Conservation (phyloP, 352 stramenopile species). For the Globisporangium okanoganense region DNA sequence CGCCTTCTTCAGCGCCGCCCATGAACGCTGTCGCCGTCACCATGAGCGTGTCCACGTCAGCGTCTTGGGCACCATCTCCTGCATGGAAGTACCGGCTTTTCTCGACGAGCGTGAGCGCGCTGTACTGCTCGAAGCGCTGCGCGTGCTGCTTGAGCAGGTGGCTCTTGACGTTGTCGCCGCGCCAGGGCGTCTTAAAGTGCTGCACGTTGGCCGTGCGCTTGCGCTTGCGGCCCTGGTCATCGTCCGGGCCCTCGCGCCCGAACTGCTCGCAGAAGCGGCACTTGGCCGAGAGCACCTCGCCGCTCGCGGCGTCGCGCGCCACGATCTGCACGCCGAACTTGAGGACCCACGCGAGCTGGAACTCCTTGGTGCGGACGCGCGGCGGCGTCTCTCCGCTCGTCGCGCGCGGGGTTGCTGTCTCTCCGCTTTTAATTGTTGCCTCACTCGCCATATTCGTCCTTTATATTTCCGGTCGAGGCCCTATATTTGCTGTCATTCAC, state of each 20-base stretch:
- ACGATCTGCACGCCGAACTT: constrained; percentile 12
- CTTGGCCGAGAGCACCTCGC: constrained; percentile 11
- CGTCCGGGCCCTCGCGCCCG: constrained; percentile 7
- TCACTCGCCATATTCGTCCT: too few species aligned
- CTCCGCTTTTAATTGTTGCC: too few species aligned
- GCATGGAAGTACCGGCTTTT: constrained; percentile 7
- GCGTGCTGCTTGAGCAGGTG: constrained; percentile 15
- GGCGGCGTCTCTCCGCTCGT: background rate
- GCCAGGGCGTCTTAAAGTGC: constrained; percentile 14
- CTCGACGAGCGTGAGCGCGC: constrained; percentile 6
- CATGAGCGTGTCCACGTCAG: background rate
- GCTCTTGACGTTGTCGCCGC: constrained; percentile 16
- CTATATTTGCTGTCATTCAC: too few species aligned
- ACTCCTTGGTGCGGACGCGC: constrained; percentile 10
- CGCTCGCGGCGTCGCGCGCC: constrained; percentile 1
- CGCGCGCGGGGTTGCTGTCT: too few species aligned
- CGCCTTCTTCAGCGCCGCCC: background rate
- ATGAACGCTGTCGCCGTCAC: background rate
- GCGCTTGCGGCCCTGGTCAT: constrained; percentile 9
- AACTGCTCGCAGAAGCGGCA: constrained; percentile 15
- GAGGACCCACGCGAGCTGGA: constrained; percentile 6
- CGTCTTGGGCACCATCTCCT: background rate
- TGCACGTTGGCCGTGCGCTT: constrained; percentile 14
- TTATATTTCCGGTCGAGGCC: too few species aligned
- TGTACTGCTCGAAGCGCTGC: constrained; percentile 6